Percentiles rank a stretch among this genome's conserved stretches.
Conservation (phyloP, 2,329 filamentous ascomycete genomes). For the Nothophaeocryptopus gaeumannii region DNA sequence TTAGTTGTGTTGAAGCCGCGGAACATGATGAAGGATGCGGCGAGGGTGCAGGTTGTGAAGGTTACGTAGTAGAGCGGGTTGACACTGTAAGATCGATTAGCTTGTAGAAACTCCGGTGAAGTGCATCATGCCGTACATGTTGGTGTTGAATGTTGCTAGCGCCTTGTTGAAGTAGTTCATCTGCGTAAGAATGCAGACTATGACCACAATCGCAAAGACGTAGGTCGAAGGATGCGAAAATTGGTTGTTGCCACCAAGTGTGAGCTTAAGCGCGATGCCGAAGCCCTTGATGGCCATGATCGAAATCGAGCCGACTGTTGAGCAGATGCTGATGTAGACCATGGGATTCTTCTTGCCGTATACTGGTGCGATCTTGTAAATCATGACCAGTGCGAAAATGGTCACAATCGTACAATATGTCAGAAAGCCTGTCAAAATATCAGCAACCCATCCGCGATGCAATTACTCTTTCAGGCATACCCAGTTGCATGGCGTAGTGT, state of each 20-base stretch:
- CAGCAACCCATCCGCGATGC: constrained; percentile 5
- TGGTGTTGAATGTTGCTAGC: constrained; percentile 91
- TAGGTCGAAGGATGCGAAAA: constrained; percentile 94
- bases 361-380: constrained; percentile 84
- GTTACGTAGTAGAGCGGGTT: constrained; percentile 97
- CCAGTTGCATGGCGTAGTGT: constrained; percentile 83
- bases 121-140: constrained; percentile 66
- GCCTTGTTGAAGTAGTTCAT: constrained; percentile 99
- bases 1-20: constrained; percentile 94
- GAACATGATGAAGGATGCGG: constrained; percentile 94
- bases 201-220: constrained; percentile 90
- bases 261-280: constrained; percentile 94
- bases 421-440: constrained; percentile 68
- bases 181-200: constrained; percentile 92
- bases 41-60: constrained; percentile 90
- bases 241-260: constrained; percentile 88
- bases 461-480: constrained; percentile 51
- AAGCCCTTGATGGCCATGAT: constrained; percentile 99
- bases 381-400: constrained; percentile 87
- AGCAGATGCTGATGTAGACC: constrained; percentile 96
- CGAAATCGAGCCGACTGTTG: constrained; percentile 91
- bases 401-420: constrained; percentile 78
- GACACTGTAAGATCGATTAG: constrained; percentile 56
- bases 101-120: background rate
- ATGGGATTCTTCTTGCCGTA: constrained; percentile 95